Evolutionary conservation across 345 rosid genomes (phyloP).

Genomic region (Abelmoschus esculentus): DNA sequence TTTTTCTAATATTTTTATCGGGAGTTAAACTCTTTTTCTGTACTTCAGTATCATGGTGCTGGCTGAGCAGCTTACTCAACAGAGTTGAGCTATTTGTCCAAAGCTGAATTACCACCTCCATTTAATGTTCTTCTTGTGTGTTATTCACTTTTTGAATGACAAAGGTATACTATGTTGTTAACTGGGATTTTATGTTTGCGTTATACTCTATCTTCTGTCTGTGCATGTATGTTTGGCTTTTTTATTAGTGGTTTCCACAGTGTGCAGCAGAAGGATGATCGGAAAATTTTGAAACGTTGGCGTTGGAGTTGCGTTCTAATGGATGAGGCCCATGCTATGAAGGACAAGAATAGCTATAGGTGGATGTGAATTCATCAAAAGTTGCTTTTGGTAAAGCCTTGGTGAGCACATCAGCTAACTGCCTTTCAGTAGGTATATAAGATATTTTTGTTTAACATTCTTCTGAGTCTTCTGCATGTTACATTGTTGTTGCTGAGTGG

Average conservation of each 20-base stretch:
- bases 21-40: conserved; percentile 76
- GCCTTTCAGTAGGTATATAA: too few species aligned
- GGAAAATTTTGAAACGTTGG: conserved; percentile 80
- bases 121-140: conserved; percentile 93
- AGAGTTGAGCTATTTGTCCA: conserved; percentile 66
- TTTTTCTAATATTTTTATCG: too few species aligned
- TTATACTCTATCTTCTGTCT: not conserved
- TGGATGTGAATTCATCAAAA: conserved; percentile 18
- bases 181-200: conserved; percentile 14
- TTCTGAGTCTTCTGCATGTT: not conserved
- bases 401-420: too few species aligned
- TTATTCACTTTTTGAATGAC: conserved; percentile 90
- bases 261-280: conserved; percentile 92
- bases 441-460: not conserved
- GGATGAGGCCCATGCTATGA: conserved; percentile 98
- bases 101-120: conserved; percentile 77
- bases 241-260: conserved; percentile 38
- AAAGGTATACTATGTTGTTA: conserved; percentile 44
- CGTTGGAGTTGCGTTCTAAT: conserved; percentile 95
- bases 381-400: too few species aligned
- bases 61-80: conserved; percentile 70
- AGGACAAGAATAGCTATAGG: conserved; percentile 91
- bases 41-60: conserved; percentile 82
- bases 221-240: conserved; percentile 4
- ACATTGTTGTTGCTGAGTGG: conserved; percentile 16